A percentile compares a stretch with the other conserved stretches of the same genome.
These are phyloP conservation scores for Phyllostachys edulis DNA, from an alignment of 176 grass and related monocot species.

Conservation along the genomic window DNA sequence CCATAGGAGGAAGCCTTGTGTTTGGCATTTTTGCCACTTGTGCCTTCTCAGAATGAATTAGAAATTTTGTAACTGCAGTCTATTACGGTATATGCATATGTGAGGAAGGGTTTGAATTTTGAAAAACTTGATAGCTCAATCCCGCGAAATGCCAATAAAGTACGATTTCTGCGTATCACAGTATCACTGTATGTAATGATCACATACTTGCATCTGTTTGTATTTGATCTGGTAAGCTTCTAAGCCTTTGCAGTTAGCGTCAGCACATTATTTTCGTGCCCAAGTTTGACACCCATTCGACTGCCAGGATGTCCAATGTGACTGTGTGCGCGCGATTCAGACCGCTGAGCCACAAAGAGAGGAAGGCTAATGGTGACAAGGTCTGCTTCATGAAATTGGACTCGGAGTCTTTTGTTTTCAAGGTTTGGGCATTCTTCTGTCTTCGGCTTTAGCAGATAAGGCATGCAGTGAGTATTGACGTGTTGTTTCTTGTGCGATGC, in stretches of 20 bases:
- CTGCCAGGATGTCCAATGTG: slow-evolving; percentile 66
- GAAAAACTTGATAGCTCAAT: not conserved
- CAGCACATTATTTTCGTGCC: not conserved
- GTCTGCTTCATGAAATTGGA: slow-evolving; percentile 59
- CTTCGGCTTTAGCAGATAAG: not conserved
- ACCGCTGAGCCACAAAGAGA: slow-evolving; percentile 67
- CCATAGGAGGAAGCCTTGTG: too few relatives aligned
- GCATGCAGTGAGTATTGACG: not conserved
- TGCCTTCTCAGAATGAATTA: not conserved
- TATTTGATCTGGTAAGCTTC: not conserved
- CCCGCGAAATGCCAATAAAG: not conserved
- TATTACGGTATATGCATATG: too few relatives aligned
- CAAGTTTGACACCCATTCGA: not conserved
- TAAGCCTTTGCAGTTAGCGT: not conserved
- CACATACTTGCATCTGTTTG: not conserved
- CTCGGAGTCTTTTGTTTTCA: slow-evolving; percentile 66
- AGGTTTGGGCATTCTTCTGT: slow-evolving; percentile 41
- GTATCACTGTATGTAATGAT: not conserved
- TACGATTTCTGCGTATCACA: not conserved
- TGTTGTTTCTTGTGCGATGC: not conserved
- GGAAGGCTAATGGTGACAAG: slow-evolving; percentile 49
- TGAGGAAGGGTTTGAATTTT: not conserved
- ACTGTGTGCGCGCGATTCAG: slow-evolving; percentile 85
- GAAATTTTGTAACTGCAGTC: too few relatives aligned
- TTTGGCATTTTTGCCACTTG: not conserved